Evolutionary conservation across 331 rosid genomes (phyloP).

Genomic region (Rhamnella rubrinervis): DNA sequence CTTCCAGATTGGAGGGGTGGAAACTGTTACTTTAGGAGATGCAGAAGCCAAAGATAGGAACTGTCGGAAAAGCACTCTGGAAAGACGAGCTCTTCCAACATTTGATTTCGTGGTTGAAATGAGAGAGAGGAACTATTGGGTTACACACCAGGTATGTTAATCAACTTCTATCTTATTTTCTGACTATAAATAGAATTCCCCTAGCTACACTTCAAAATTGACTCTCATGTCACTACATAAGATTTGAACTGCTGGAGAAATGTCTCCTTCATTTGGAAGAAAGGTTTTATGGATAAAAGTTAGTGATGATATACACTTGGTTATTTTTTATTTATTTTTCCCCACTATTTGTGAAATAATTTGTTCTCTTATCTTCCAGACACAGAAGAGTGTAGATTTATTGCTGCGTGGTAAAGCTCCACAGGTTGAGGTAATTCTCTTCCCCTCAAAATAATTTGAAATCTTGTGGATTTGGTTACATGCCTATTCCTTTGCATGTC

Average conservation of each 20-base stretch:
- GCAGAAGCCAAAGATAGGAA: slow-evolving; percentile 64
- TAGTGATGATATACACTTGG: no score
- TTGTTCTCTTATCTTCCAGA: slow-evolving; percentile 37
- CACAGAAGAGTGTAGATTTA: slow-evolving; percentile 66
- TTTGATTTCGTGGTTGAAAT: slow-evolving; percentile 71
- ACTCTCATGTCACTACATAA: no score
- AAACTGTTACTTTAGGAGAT: slow-evolving; percentile 60
- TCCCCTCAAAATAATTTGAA: slow-evolving; percentile 7
- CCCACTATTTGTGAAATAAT: no score
- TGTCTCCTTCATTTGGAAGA: no score
- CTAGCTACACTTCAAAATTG: no score
- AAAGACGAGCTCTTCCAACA: slow-evolving; percentile 69
- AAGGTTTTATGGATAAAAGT: no score
- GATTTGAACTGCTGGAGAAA: no score
- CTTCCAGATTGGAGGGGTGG: slow-evolving; percentile 59
- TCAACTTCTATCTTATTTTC: background rate
- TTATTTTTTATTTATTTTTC: no score
- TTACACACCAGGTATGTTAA: slow-evolving; percentile 57
- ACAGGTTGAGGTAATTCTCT: slow-evolving; percentile 62
- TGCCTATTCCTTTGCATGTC: slow-evolving; percentile 6
- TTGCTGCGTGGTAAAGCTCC: slow-evolving; percentile 55
- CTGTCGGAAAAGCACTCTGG: slow-evolving; percentile 60
- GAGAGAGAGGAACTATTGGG: slow-evolving; percentile 72
- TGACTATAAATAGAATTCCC: no score
- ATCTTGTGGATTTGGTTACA: slow-evolving; percentile 13